Evolutionary conservation across 805 yeast genomes (phyloP).

Genomic region (Candida corydali): DNA sequence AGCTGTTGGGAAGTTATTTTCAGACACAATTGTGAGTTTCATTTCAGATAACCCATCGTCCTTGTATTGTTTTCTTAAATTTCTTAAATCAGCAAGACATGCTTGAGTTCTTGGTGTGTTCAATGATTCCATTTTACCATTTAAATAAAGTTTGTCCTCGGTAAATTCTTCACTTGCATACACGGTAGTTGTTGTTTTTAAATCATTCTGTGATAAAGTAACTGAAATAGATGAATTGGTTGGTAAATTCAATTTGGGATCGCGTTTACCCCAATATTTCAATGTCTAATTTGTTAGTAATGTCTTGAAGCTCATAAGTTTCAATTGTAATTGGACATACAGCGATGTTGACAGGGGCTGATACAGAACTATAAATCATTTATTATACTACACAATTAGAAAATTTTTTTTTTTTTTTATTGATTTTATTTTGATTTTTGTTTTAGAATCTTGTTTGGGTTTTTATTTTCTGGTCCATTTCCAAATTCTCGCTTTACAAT

Average conservation of each 20-base stretch:
- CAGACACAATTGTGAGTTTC: conserved; percentile 79
- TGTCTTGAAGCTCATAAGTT: no score
- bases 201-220: conserved; percentile 85
- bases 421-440: neutral
- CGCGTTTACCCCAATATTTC: conserved; percentile 99
- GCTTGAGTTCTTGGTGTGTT: conserved; percentile 60
- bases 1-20: conserved; percentile 98
- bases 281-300: conserved; percentile 51
- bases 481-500: conserved; percentile 97
- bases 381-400: conserved; percentile 2
- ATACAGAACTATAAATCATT: conserved; percentile 66
- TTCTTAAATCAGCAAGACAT: conserved; percentile 72
- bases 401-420: conserved; percentile 1
- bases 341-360: conserved; percentile 98
- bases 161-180: conserved; percentile 55
- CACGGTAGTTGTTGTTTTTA: conserved; percentile 89
- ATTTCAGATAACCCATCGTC: conserved; percentile 54
- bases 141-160: conserved; percentile 75
- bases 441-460: neutral
- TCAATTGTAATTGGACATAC: conserved; percentile 54
- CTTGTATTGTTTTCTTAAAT: conserved; percentile 62
- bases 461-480: conserved; percentile 57
- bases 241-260: conserved; percentile 81
- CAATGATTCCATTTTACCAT: conserved; percentile 77
- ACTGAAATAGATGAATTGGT: conserved; percentile 96